Evolutionary conservation across 805 yeast species (phyloP), one percentile per base, ranked within the genome.

Genomic region (Scheffersomyces ergatensis): DNA sequence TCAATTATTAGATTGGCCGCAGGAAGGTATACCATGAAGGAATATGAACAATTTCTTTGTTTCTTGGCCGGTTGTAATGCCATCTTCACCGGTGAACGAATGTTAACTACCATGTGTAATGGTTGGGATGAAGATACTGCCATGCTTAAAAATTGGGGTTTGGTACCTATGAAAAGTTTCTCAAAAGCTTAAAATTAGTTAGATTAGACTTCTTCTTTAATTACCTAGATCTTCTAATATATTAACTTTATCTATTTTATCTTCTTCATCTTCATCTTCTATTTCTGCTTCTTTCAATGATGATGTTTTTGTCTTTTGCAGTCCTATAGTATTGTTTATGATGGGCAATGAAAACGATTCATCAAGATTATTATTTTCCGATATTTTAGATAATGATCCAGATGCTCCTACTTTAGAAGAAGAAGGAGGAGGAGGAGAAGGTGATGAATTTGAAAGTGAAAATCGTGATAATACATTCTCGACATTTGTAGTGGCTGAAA

Each of bases 81-180:
- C 15, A 81, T 85, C 31, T 85, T 85, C 60, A 85, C 90, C 0
- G 93, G 93, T 27, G 82, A 85, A 58, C 78, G 75, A 49, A 85
- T 85, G 92, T 65, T 85, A 42, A 85, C 93, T 2, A 86, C 93
- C 3, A 78, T 81, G 80, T 85, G 92, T 57, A 82, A 78, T 49
- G 89, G 89, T 5, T 85, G 92, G 90, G 88, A 85, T 34, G 90
- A 84, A 51, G 93, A 85, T 55, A 83, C 74, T 43, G 73, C 61
- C 7, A 78, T 85, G 88, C 63, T 85, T 23, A 56, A 62, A 5
- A 78, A 74, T 51, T 85, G 90, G 90, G 93, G 93, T 0, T 49
- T 81, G 50, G 62, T 59, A 48, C 82, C 82, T 34, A 76, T 78
- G 82, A 63, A 72, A 51, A 67, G 76, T 44, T 75, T 73, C 43